These are phyloP conservation scores for Mortierella sp. DNA, from an alignment of 371 early-diverging fungal genomes.

Conservation along the genomic window DNA sequence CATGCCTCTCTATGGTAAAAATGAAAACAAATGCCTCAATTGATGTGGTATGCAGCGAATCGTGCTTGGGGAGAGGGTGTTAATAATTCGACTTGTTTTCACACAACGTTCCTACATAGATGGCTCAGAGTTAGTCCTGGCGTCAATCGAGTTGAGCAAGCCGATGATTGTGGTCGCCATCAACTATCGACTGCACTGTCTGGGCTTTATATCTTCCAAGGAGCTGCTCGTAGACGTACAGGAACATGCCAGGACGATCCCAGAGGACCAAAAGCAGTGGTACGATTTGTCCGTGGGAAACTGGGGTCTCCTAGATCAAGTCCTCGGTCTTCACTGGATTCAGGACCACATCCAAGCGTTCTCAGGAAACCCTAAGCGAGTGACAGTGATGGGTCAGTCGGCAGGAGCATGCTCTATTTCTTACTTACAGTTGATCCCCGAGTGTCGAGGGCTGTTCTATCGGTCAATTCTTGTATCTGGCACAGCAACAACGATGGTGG, in stretches of 20 bases:
- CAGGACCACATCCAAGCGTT: conserved; percentile 60
- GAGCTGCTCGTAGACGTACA: conserved; percentile 38
- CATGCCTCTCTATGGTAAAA: conserved; percentile 16
- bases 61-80: not conserved
- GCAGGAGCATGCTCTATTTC: conserved; percentile 63
- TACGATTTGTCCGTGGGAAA: conserved; percentile 52
- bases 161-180: conserved; percentile 52
- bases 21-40: not conserved
- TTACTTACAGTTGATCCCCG: conserved; percentile 39
- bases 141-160: conserved; percentile 1
- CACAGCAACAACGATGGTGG: conserved; percentile 26
- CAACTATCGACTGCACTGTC: conserved; percentile 54
- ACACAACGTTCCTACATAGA: not conserved
- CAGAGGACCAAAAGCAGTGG: not conserved
- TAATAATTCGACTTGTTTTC: not conserved
- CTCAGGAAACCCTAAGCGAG: conserved; percentile 60
- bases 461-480: conserved; percentile 59
- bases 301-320: conserved; percentile 62
- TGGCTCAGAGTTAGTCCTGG: not conserved
- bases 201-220: conserved; percentile 49
- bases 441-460: conserved; percentile 47
- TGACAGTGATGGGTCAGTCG: conserved; percentile 64
- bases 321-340: conserved; percentile 63
- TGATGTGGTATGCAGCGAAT: not conserved
- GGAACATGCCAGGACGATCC: conserved; percentile 12